Base-by-base conservation (phyloP, 176 grass and related monocot species). In the Carex pumila region DNA sequence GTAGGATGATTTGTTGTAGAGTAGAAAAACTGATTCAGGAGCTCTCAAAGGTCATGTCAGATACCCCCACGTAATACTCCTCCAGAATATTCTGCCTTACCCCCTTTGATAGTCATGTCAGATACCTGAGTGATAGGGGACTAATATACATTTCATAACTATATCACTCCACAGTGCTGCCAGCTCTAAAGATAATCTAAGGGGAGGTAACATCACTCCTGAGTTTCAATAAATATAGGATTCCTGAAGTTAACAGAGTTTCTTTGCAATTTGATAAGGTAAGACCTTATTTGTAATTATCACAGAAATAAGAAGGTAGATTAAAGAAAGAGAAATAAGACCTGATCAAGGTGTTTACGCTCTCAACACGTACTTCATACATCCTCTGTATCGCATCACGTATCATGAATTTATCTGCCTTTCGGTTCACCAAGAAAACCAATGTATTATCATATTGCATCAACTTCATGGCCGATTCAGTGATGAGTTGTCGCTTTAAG, bases 331-430 rank as follows among this genome's bases (percentile, higher is more conserved):
- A 36, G 63, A 72, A 62, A 21, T 58, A 5, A 45, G 34, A 92
- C 91, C 88, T 92, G 59, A 92, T 88, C 56, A 90, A 84, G 31
- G 91, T 92, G 50, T 90, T 90, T 39, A 92, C 91, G 22, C 87
- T 90, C 78, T 92, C 89, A 10, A 88, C 86, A 61, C 79, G 88
- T 10, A 92, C 87, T 39, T 89, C 85, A 54, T 89, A 92, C 90
- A 92, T 92, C 81, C 83, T 79, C 77, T 92, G 86, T 29, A 92
- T 73, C 0, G 85, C 90, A 1, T 86, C 82, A 25, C 69, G 65
- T 18, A 91, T 91, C 86, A 81, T 91, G 60, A 85, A 88, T 65
- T 91, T 91, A 75, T 88, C 70, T 0, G 86, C 89, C 70, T 85
- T 88, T 4, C 74, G 36, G 71, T 91, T 86, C 7, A 91, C 89